A percentile compares a stretch with the other conserved stretches of the same genome.
These are phyloP conservation scores for Pleurotus ostreatus DNA, from an alignment of 768 basidiomycete genomes.

Conservation along the genomic window DNA sequence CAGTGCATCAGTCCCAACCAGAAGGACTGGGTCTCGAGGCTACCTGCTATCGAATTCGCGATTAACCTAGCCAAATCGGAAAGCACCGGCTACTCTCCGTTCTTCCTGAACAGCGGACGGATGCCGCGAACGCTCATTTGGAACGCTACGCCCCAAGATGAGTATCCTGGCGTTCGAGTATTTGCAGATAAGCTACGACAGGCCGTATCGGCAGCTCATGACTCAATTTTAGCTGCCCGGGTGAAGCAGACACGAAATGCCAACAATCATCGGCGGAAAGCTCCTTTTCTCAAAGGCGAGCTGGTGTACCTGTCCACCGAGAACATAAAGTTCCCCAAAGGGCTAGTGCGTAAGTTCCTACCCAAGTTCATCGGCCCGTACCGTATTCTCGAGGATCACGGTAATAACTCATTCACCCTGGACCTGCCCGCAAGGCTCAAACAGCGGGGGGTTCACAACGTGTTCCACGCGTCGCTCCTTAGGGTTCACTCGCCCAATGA, in stretches of 20 bases:
- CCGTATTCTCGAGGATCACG: conserved; percentile 10
- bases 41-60: no score
- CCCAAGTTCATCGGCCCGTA: conserved; percentile 22
- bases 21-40: background rate
- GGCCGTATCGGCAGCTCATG: conserved; percentile 23
- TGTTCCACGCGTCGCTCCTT: no score
- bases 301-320: conserved; percentile 18
- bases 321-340: conserved; percentile 18
- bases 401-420: background rate
- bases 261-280: background rate
- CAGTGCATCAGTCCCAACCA: conserved; percentile 19
- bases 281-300: conserved; percentile 4
- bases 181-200: conserved; percentile 17
- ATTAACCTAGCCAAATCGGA: conserved; percentile 20
- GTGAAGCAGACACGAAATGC: background rate
- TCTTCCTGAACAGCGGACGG: no score
- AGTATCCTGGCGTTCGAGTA: conserved; percentile 17
- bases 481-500: no score
- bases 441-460: no score
- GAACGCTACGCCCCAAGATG: no score
- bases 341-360: conserved; percentile 28
- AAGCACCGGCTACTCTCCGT: background rate
- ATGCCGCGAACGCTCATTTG: no score
- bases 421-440: no score
- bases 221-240: conserved; percentile 16